Evolutionary conservation across 345 rosid species (phyloP), one percentile per base, ranked within the genome.

Genomic region (Bruguiera gymnorhiza): DNA sequence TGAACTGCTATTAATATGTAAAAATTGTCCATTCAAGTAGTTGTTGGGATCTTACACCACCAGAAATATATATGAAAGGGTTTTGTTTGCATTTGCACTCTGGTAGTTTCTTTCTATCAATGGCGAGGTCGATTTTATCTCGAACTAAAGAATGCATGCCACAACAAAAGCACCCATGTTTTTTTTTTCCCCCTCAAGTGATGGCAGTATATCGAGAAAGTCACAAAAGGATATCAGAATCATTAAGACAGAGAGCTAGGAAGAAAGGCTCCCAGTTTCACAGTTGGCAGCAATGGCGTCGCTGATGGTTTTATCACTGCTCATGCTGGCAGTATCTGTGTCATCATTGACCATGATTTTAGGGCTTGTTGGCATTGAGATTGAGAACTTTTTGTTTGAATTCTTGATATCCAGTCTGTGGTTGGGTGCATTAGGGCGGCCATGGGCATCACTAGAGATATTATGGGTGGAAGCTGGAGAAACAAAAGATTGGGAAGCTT

Each of bases 221-320:
- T 26, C n/a, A 51, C 31, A 34, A 34, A 58, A 31, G 2, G 36
- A 39, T 6, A 15, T 46, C 39, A 65, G 18, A n/a, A 31, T 51
- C 26, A 30, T 77, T 71, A 54, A 79, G 52, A 75, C 67, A 78
- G 72, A 69, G 43, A 69, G 43, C 34, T 69, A 80, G 48, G 81
- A 72, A 54, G 79, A 75, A 46, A 70, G 51, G 39, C 60, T 75
- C 67, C 74, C 69, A 53, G 67, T 71, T 63, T 67, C 81, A 52
- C 71, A 68, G 30, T 64, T 72, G n/a, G 55, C 65, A 75, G 70
- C 56, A 67, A 76, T 75, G 74, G 77, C 70, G 72, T 86, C 87
- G 53, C 85, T 84, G 70, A 84, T 75, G 50, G 87, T 88, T 2
- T 88, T 82, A 52, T 87, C 87, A 27, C 89, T 89, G 72, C 86